phyloP scores from a whole-genome alignment of 202 grass and related monocot genomes.

The Carex sylvatica region DNA sequence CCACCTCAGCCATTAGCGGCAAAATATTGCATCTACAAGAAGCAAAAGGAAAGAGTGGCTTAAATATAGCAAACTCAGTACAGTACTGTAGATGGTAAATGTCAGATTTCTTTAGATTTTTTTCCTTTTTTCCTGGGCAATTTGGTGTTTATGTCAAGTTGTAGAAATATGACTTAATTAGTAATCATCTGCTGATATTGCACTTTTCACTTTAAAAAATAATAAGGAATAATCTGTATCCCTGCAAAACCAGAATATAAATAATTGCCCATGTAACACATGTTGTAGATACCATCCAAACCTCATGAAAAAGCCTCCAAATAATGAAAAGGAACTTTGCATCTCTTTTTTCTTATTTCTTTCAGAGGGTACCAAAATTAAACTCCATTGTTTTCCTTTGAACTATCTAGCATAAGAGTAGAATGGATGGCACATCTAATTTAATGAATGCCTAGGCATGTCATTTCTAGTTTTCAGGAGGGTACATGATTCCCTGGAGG shows the following conservation, averaged over 20 bases:
- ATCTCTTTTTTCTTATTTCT: not conserved
- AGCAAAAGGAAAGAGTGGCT: not conserved
- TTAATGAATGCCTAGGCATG: not conserved
- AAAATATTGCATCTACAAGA: slow-evolving; percentile 61
- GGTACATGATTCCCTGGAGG: not conserved
- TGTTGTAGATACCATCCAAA: not conserved
- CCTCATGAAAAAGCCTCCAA: not conserved
- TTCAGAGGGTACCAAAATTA: not conserved
- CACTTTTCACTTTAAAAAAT: not conserved
- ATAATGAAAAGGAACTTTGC: not conserved
- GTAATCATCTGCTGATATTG: not conserved
- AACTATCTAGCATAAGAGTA: not conserved
- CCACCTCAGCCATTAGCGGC: slow-evolving; percentile 73
- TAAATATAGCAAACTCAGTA: not conserved
- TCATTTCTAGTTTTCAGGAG: not conserved
- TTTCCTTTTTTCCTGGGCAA: not conserved
- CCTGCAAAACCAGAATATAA: not conserved
- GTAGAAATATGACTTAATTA: not conserved
- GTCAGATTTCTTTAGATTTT: not conserved
- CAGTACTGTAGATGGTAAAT: not conserved
- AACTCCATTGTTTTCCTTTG: not conserved
- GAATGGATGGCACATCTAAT: not conserved
- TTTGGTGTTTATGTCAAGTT: not conserved
- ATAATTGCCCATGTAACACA: not conserved
- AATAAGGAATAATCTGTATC: not conserved